Evolutionary conservation across 2,329 filamentous ascomycete species (phyloP), one percentile per base, ranked within the genome.

Genomic region (Alternaria alternata): DNA sequence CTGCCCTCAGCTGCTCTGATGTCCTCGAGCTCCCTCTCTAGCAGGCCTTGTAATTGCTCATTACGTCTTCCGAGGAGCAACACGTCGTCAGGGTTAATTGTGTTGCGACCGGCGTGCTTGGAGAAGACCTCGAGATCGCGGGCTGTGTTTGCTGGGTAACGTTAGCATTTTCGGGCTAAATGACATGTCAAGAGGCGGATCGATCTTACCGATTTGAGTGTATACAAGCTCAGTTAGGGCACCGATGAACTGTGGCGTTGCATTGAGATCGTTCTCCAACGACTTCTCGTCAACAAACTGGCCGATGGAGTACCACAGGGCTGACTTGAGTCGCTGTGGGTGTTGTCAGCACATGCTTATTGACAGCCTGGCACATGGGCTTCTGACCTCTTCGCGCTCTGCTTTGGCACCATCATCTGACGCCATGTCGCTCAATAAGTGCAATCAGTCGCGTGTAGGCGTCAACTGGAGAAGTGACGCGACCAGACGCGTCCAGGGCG

Each of bases 191-290:
- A 8, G 42, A 11, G 18, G 54, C 34, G 56, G 47, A 24, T 39
- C 26, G 68, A 1, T 34, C 79, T 47, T 84, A 94, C 93, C 91
- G 52, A 97, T 91, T 68, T 96, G 93, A 1, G 89, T 86, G 88
- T 92, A 97, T 7, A 94, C 90, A 78, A 96, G 87, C 78, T 97
- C 93, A 1, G 92, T 95, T 73, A 80, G 58, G 2, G 78, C 78
- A 8, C 90, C 93, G 68, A 96, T 96, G 78, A 96, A 97, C 73
- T 96, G 93, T 2, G 92, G 92, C 26, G 94, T 97, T 7, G 94
- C 92, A 78, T 96, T 97, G 65, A 92, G 86, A 74, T 91, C 88
- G 28, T 89, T 83, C 57, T 86, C 84, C 30, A 93, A 81, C 18
- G 89, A 90, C 75, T 96, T 91, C 66, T 94, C 89, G 76, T 98